Evolutionary conservation across 169 alveolate species (phyloP).

Genomic region (Plasmodium adleri): DNA sequence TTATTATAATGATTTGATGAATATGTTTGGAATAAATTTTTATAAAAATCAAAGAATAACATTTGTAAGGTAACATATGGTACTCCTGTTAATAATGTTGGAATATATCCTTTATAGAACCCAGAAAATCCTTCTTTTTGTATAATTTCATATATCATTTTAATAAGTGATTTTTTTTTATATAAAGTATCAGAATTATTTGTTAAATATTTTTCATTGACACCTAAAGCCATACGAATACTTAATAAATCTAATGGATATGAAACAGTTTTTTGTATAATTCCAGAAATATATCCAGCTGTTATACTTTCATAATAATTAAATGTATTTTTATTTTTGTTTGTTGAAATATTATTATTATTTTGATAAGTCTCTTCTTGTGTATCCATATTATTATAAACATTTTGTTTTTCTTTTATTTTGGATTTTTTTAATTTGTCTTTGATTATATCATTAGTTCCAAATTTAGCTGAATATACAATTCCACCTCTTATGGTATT

Average conservation of each 20-base stretch:
- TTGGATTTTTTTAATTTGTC: slow-evolving; percentile 74
- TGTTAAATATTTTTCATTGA: slow-evolving; percentile 84
- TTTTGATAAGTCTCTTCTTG: background rate
- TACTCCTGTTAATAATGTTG: slow-evolving; percentile 88
- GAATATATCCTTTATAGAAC: slow-evolving; percentile 87
- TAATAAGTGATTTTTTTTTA: slow-evolving; percentile 42
- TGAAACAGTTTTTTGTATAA: slow-evolving; percentile 86
- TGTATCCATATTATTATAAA: slow-evolving; percentile 4
- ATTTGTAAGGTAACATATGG: slow-evolving; percentile 91
- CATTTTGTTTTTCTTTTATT: slow-evolving; percentile 66
- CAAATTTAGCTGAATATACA: slow-evolving; percentile 90
- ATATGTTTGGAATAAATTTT: slow-evolving; percentile 64
- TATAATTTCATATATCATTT: slow-evolving; percentile 79
- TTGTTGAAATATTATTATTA: slow-evolving; percentile 2
- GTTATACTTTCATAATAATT: slow-evolving; percentile 78
- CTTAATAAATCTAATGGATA: slow-evolving; percentile 90
- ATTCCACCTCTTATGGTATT: slow-evolving; percentile 89
- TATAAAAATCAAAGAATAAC: slow-evolving; percentile 87
- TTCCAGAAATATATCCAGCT: slow-evolving; percentile 90
- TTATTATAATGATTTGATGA: slow-evolving; percentile 26
- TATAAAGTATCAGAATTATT: slow-evolving; percentile 18
- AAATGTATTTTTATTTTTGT: slow-evolving; percentile 11
- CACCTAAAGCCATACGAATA: slow-evolving; percentile 90
- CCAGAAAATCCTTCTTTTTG: slow-evolving; percentile 89
- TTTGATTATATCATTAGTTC: slow-evolving; percentile 86